Conservation (phyloP, 2,329 filamentous ascomycete species). For the Pleoardoris graminearum region DNA sequence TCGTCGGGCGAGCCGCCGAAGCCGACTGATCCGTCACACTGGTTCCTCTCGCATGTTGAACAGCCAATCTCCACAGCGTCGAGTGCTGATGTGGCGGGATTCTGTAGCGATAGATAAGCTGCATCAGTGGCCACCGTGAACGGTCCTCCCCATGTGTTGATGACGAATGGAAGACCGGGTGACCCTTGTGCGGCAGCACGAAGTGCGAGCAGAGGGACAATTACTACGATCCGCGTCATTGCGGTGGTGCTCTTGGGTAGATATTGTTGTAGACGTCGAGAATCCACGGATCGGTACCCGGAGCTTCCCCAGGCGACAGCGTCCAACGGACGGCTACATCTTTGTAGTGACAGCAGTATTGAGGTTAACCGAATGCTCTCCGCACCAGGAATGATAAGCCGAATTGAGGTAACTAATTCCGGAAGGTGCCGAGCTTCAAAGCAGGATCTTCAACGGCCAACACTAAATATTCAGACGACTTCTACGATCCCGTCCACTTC, state of each 20-base stretch:
- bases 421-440: background rate
- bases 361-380: background rate
- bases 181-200: background rate
- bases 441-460: background rate
- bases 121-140: background rate
- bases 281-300: no score
- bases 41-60: constrained; percentile 1
- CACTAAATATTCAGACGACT: no score
- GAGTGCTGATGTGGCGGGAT: background rate
- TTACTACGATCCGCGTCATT: background rate
- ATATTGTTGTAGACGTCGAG: background rate
- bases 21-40: constrained; percentile 1
- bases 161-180: background rate
- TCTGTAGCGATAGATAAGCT: background rate
- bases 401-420: background rate
- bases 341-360: background rate
- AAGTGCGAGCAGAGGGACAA: background rate
- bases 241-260: background rate
- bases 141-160: constrained; percentile 3
- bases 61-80: background rate
- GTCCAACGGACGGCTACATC: background rate
- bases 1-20: constrained; percentile 2
- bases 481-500: no score
- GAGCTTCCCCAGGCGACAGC: no score
- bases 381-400: constrained; percentile 2